Conservation (phyloP, 208 protist species). For the Zelonia costaricensis region DNA sequence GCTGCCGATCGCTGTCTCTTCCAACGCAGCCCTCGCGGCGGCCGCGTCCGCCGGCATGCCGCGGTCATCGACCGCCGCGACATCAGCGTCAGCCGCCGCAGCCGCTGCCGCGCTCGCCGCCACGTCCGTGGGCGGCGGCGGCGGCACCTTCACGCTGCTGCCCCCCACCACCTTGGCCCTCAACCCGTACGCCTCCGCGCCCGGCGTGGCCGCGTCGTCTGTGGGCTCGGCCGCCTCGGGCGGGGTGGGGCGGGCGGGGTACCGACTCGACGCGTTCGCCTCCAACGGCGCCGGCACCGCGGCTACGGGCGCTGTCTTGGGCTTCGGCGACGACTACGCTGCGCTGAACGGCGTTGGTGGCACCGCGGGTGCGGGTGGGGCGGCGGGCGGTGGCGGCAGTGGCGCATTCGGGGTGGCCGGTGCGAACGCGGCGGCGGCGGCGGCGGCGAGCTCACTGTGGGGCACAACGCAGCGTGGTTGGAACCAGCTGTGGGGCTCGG, state of each 20-base stretch:
- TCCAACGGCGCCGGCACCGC: no score
- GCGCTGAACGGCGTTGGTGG: conserved; percentile 1
- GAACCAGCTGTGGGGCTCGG: conserved; percentile 30
- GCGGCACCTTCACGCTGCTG: not conserved
- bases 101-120: not conserved
- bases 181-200: not conserved
- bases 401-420: not conserved
- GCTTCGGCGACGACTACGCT: no score
- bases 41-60: not conserved
- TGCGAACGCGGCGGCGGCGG: conserved; percentile 15
- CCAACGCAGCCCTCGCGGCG: not conserved
- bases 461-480: conserved; percentile 35
- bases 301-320: no score
- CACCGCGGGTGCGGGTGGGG: not conserved
- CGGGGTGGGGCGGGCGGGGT: no score
- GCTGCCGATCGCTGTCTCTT: conserved; percentile 13
- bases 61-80: not conserved
- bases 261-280: no score
- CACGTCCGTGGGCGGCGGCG: not conserved
- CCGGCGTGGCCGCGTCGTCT: not conserved
- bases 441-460: conserved; percentile 30
- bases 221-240: no score
- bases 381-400: not conserved
- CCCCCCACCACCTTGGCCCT: not conserved
- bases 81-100: not conserved